Base-by-base conservation (phyloP, 257 asterid species). In the Solanum pennellii region DNA sequence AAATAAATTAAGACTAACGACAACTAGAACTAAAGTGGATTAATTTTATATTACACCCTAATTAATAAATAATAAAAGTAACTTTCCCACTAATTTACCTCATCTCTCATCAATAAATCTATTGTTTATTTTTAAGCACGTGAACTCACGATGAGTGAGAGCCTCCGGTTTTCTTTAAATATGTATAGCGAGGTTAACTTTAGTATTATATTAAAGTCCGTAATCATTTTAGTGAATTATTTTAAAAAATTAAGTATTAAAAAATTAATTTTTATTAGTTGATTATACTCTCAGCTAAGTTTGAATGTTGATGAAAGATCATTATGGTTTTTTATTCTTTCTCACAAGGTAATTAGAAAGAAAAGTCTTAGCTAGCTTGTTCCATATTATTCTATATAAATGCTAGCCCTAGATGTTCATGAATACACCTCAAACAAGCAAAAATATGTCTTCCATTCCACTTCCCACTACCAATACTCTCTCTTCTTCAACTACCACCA, bases 381-480 rank as follows among this genome's bases (percentile, higher is more conserved):
- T 47, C 68, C 69, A 42, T 76, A 12, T 23, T 47, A 60, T 80
- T 80, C 69, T 80, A 29, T 80, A 80, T 80, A 80, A 80, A 80
- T 80, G 16, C 20, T 80, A 47, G 62, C 85, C 85, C 20, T 80
- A 80, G 69, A 47, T 80, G 68, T 18, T 10, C 69, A 47, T 80
- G 29, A 80, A 6, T 29, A 49, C 69, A 49, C 7, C 69, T 29
- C 20, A 80, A 80, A 27, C 65, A 83, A 72, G 23, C 76, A 83
- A 72, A 52, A 74, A 60, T 49, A 95, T 95, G 98, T 90, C 95
- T 85, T 91, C 94, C 44, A 86, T 90, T 84, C 85, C 93, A 12
- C 77, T 59, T 14, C 90, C 89, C 56, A 37, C 90, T 77, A 59
- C 92, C 84, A 71, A 88, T 72, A 75, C 74, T 20, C 47, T 68